A percentile compares a stretch with the other conserved stretches of the same genome.
These are phyloP conservation scores for Nannochloropsis gaditana DNA, from an alignment of 108 stramenopile genomes.

Conservation along the genomic window DNA sequence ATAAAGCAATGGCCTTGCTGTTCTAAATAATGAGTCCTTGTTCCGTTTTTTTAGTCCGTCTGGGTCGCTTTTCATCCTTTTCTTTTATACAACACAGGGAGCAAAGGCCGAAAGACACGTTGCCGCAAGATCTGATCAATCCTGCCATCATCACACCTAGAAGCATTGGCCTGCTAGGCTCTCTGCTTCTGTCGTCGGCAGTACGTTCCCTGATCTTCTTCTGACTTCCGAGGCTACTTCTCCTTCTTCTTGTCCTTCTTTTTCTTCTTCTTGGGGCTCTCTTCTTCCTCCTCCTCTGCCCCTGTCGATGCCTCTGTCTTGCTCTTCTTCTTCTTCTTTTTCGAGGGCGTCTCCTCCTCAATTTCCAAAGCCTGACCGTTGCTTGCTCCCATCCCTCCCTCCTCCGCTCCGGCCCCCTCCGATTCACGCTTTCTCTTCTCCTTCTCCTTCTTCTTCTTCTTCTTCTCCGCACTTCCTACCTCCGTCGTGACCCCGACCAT, in stretches of 20 bases:
- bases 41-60: background rate
- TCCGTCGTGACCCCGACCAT: slow-evolving; percentile 60
- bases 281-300: slow-evolving; percentile 56
- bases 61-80: background rate
- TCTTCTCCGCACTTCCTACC: slow-evolving; percentile 64
- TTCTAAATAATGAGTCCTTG: background rate
- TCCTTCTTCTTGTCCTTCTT: slow-evolving; percentile 59
- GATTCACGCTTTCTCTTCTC: slow-evolving; percentile 41
- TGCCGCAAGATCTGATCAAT: too few relatives aligned
- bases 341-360: slow-evolving; percentile 24
- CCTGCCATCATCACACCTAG: too few relatives aligned
- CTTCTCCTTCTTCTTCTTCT: slow-evolving; percentile 72
- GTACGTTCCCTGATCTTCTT: too few relatives aligned
- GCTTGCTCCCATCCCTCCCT: slow-evolving; percentile 2
- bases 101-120: too few relatives aligned
- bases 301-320: slow-evolving; percentile 24
- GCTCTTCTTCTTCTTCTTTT: slow-evolving; percentile 43
- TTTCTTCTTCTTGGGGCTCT: slow-evolving; percentile 55
- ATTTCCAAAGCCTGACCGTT: slow-evolving; percentile 11
- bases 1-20: background rate
- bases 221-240: slow-evolving; percentile 28
- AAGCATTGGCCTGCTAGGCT: too few relatives aligned
- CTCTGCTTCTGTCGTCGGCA: too few relatives aligned
- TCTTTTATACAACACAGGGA: background rate
- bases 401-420: slow-evolving; percentile 20